These are phyloP conservation scores for Lipomyces mesembrius DNA, from an alignment of 805 yeast species.

Conservation along the genomic window DNA sequence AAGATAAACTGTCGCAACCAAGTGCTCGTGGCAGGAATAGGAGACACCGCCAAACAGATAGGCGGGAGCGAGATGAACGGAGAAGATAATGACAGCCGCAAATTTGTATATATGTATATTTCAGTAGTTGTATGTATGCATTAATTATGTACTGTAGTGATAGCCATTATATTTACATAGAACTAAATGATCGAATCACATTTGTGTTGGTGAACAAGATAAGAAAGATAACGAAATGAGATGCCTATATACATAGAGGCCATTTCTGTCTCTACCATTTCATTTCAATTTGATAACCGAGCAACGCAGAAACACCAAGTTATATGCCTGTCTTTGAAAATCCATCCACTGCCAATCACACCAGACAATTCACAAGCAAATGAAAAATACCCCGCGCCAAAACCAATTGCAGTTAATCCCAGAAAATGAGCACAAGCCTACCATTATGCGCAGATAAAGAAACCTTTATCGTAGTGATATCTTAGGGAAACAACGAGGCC, in stretches of 20 bases:
- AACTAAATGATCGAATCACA: not conserved
- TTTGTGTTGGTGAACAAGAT: too few species aligned
- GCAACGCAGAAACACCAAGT: not conserved
- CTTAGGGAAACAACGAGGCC: conserved; percentile 31
- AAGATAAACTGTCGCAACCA: not conserved
- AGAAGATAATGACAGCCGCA: not conserved
- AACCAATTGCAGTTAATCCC: conserved; percentile 4
- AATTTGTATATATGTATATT: not conserved
- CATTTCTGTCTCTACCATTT: not conserved
- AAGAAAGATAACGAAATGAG: not conserved
- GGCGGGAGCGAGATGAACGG: not conserved
- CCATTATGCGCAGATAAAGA: not conserved
- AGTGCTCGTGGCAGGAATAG: conserved; percentile 7
- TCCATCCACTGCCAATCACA: not conserved
- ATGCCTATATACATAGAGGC: not conserved
- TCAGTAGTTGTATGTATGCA: not conserved
- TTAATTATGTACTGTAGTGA: not conserved
- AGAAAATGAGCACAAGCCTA: not conserved
- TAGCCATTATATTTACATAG: not conserved
- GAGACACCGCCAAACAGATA: not conserved
- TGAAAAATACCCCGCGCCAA: not conserved
- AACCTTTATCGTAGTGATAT: conserved; percentile 19
- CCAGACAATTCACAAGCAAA: not conserved
- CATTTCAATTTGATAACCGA: not conserved
- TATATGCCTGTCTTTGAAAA: not conserved